Base-by-base conservation (phyloP, 768 basidiomycete genomes). In the Russula vinacea region DNA sequence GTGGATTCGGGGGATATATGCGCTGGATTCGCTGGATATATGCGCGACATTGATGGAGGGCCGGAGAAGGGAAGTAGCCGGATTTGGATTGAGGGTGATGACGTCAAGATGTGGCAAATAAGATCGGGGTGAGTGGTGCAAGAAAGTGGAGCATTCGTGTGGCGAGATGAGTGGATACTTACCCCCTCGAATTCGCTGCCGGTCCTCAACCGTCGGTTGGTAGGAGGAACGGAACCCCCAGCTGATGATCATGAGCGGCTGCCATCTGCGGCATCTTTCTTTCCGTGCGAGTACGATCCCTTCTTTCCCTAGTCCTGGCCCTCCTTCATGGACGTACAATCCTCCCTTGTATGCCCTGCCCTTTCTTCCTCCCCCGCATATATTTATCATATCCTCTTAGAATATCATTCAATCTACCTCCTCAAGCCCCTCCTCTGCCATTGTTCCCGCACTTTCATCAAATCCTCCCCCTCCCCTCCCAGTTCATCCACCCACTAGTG, bases 401-500 rank as follows among this genome's bases (percentile, higher is more conserved):
- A 56, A 49, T 51, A 59, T 22, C 42, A 16, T 35, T 14, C 40
- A 22, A 32, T 9, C 59, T 0, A 17, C n/a, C 10, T 56, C 57
- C 49, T 56, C 68, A 60, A 62, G 44, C 62, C 62, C 66, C 22
- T 24, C 62, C 16, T 45, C 66, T 53, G 8, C 64, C 22, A 2
- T 62, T 26, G 13, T 50, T 35, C n/a, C 52, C 3, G 9, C 29
- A 2, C n/a, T 14, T 13, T 40, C 66, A n/a, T 40, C 60, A 39
- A 60, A 54, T 40, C 33, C 55, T 64, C 60, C 35, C 45, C 60
- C 52, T 47, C 13, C 37, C 37, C 33, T 51, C 51, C 42, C 52
- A 22, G 11, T 24, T 33, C 73, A 70, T 9, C 74, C 68, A 49
- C 44, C 87, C 84, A 82, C 88, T 3, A 87, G 87, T 77, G 90